phyloP scores from a whole-genome alignment of 2,329 filamentous ascomycete genomes.

The Neofusicoccum cordaticola region DNA sequence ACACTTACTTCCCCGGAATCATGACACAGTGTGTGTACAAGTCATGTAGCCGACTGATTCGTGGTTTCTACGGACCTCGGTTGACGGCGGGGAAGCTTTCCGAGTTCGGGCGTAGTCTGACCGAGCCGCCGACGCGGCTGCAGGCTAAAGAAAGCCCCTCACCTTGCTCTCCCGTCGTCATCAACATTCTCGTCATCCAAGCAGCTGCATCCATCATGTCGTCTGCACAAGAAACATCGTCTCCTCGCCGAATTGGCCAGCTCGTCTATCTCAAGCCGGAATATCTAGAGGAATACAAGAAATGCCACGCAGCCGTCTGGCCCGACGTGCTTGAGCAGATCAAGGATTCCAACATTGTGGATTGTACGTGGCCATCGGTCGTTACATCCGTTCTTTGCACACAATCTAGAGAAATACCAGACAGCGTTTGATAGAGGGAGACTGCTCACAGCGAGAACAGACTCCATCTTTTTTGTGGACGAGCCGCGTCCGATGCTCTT shows the following conservation, averaged over 20 bases:
- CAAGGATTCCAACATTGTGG: constrained; percentile 68
- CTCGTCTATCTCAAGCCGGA: constrained; percentile 70
- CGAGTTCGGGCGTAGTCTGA: background rate
- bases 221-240: background rate
- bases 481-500: constrained; percentile 61
- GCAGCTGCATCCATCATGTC: background rate
- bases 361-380: constrained; percentile 53
- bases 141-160: constrained; percentile 2
- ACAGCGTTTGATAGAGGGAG: background rate
- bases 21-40: no score
- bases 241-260: constrained; percentile 62
- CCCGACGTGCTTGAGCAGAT: constrained; percentile 75
- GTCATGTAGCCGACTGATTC: no score
- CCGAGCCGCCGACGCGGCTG: background rate
- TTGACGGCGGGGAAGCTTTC: background rate
- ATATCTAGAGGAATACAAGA: constrained; percentile 66
- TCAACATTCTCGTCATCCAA: background rate
- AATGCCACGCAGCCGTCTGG: constrained; percentile 72
- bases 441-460: constrained; percentile 39
- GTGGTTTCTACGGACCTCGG: background rate
- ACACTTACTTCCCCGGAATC: no score
- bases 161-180: background rate
- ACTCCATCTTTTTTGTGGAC: constrained; percentile 70
- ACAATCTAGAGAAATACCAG: background rate
- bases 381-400: no score